Percentiles rank a stretch among this genome's conserved stretches.
Conservation (phyloP, 257 asterid genomes). For the Phtheirospermum japonicum region DNA sequence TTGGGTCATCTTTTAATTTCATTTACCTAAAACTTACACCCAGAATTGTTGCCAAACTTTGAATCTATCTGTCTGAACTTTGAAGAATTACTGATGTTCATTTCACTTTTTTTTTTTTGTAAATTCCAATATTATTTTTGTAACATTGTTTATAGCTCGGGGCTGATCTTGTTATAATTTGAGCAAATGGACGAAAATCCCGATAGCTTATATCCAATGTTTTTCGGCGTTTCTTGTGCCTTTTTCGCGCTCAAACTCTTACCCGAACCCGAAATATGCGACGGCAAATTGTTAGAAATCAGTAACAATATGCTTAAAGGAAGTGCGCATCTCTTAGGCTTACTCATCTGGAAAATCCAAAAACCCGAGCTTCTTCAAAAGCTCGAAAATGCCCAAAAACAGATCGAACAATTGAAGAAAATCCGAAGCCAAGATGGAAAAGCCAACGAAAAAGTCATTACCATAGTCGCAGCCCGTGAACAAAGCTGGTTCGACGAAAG, state of each 20-base stretch:
- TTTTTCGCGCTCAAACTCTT: conserved; percentile 55
- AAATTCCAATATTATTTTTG: background rate
- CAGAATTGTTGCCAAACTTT: no score
- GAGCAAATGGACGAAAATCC: conserved; percentile 59
- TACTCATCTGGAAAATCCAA: conserved; percentile 64
- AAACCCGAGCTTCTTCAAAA: conserved; percentile 40
- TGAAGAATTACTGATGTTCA: no score
- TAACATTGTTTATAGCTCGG: conserved; percentile 26
- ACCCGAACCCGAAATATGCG: conserved; percentile 48
- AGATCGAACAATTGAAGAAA: conserved; percentile 54
- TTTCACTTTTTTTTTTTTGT: no score
- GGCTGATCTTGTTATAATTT: conserved; percentile 17
- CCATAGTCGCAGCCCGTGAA: conserved; percentile 79
- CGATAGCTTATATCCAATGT: conserved; percentile 56
- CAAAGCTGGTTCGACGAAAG: conserved; percentile 80
- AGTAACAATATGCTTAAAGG: conserved; percentile 58
- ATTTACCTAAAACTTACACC: no score
- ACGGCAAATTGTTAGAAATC: conserved; percentile 55
- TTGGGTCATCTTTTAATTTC: background rate
- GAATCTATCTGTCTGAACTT: background rate
- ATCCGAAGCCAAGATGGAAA: conserved; percentile 78
- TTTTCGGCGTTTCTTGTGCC: conserved; percentile 79
- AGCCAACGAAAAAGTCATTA: conserved; percentile 81
- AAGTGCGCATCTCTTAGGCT: conserved; percentile 72
- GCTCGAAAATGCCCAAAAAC: conserved; percentile 52